Evolutionary conservation across 2,329 filamentous ascomycete species (phyloP), one percentile per base, ranked within the genome.

Genomic region (Stachybotrys chlorohalonatus): DNA sequence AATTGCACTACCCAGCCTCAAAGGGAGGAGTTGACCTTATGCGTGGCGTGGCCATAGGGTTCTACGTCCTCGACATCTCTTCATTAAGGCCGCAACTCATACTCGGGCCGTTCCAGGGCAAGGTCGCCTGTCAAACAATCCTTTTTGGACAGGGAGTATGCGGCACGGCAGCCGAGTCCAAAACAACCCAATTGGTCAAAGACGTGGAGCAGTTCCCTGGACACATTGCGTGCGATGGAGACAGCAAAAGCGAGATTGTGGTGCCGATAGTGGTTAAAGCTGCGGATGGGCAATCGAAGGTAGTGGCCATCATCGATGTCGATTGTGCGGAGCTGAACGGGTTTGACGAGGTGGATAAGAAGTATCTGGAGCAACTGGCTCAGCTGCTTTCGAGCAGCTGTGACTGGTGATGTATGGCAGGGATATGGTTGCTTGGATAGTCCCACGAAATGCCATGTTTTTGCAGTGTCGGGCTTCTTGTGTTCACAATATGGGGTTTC

Each of bases 201-300:
- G 84, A 94, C 67, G 88, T 94, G 7, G 84, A 89, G 48, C 65
- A 72, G 52, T 93, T 93, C 64, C 86, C 87, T 0, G 89, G 87
- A 2, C 89, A 93, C 66, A 92, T 94, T 64, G 88, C 89, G 9
- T 93, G 89, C 67, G 89, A 94, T 68, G 81, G 82, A 5, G 85
- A 83, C 55, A 89, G 83, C 63, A 81, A 76, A 72, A 92, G 89
- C 66, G 89, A 94, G 74, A 85, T 94, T 66, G 89, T 94, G 16
- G 89, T 93, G 51, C 89, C 89, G 2, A 80, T 93, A 57, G 59
- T 87, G 6, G 64, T 64, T 15, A 52, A 61, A 52, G 62, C 64
- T 48, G 68, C 64, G 30, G 61, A 62, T 52, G 55, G 64, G 30
- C 59, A 61, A 49, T 65, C 59, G 30, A 74, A 80, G 73, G 72